Base-by-base conservation (phyloP, 345 rosid species). In the Iberis pinnata region DNA sequence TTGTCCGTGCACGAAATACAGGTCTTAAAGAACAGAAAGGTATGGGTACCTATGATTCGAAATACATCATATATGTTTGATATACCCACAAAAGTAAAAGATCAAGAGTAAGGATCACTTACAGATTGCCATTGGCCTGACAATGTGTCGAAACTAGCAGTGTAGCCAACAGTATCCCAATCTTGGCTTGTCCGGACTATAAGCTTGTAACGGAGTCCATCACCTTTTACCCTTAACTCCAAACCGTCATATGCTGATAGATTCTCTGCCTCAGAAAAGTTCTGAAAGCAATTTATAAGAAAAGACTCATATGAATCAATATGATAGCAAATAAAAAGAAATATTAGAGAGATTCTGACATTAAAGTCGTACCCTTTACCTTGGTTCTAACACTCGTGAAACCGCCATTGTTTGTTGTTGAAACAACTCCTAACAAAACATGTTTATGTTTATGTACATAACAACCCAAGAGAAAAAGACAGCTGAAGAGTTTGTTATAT, bases 141-240 rank as follows among this genome's bases (percentile, higher is more conserved):
- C 7, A 50, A 43, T 17, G 98, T 90, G 74, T 90, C 93, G 65
- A 87, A 82, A 62, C 96, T 61, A 38, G 75, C 69, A 0, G 92
- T 82, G 73, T 87, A 87, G 40, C 98, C 98, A 32, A 90, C 78
- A 19, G 95, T 81, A 64, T 90, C 98, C 98, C 98, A 90, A 25
- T 90, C 92, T 52, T 67, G 48, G 49, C 86, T 87, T 18, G 76
- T 75, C 53, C 96, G 76, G 43, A 90, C 77, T 16, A 90, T 79
- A 33, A 90, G 73, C 66, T 92, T 92, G 65, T 87, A 92, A 45
- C 88, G 77, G 12, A 70, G 80, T n/a, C 95, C 96, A 73, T 92
- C 80, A 1, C 98, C 98, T 65, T 79, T 83, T 35, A 87, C 47
- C 22, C 78, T 56, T 59, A 92, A 64, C 79, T 81, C 95, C 58